phyloP scores from a whole-genome alignment of 179 eudicot species.

The Heliamphora pulchella region DNA sequence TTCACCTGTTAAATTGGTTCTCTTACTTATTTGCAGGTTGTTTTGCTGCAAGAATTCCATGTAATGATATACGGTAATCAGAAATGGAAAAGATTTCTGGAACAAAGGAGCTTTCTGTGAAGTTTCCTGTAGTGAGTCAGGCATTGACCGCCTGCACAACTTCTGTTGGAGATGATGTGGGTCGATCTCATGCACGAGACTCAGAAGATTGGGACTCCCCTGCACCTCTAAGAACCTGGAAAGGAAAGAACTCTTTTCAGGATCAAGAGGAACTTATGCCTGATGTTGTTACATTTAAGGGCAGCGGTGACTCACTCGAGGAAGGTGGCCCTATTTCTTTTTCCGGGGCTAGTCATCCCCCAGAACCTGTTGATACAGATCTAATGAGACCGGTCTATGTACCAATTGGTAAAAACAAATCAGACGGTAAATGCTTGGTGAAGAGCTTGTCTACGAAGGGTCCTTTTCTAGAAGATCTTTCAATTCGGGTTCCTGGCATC shows the following conservation, averaged over 20 bases:
- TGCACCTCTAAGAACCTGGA: conserved; percentile 39
- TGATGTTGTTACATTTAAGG: conserved; percentile 41
- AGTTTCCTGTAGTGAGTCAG: conserved; percentile 34
- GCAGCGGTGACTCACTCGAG: conserved; percentile 44
- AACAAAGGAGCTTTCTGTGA: conserved; percentile 33
- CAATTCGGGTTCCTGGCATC: conserved; percentile 43
- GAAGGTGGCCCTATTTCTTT: conserved; percentile 52
- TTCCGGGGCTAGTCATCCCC: conserved; percentile 77
- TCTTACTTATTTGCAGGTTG: conserved; percentile 14
- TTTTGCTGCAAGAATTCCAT: conserved; percentile 16
- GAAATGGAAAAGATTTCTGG: conserved; percentile 57
- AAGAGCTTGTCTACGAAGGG: conserved; percentile 63
- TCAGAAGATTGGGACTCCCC: conserved; percentile 37
- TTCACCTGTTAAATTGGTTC: neutral
- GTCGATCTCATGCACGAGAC: conserved; percentile 26
- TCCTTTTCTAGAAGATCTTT: conserved; percentile 66
- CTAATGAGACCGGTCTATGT: conserved; percentile 64
- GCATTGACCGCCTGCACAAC: conserved; percentile 25
- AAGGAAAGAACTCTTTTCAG: conserved; percentile 41
- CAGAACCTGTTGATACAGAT: conserved; percentile 70
- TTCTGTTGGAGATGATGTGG: conserved; percentile 31
- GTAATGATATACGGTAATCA: conserved; percentile 36
- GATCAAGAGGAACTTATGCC: conserved; percentile 55
- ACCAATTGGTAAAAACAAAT: conserved; percentile 52
- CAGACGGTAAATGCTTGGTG: conserved; percentile 47